These are phyloP conservation scores for Beverwykella pulmonaria DNA, from an alignment of 495 filamentous ascomycete species.

Conservation along the genomic window DNA sequence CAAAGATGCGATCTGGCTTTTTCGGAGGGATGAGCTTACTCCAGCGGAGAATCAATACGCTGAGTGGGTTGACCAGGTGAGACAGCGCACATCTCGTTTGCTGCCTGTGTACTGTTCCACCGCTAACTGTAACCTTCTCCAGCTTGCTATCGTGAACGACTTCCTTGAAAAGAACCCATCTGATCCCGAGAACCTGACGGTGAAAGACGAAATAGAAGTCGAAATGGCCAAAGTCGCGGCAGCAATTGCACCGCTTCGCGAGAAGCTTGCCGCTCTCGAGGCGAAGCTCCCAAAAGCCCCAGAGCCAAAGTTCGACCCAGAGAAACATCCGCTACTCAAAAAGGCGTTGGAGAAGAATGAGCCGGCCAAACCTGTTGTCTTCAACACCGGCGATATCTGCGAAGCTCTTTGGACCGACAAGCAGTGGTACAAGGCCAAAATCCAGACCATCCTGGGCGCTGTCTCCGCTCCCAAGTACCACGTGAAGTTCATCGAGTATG, in stretches of 20 bases:
- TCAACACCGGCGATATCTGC: slow-evolving; percentile 86
- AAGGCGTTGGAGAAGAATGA: slow-evolving; percentile 46
- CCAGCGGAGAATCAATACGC: background rate
- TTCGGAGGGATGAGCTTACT: background rate
- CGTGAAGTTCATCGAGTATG: slow-evolving; percentile 90
- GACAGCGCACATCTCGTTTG: background rate
- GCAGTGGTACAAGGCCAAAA: slow-evolving; percentile 86
- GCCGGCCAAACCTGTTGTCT: slow-evolving; percentile 51
- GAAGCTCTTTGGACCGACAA: slow-evolving; percentile 92
- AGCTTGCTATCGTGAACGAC: background rate
- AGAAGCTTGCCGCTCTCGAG: slow-evolving; percentile 3
- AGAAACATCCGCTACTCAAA: slow-evolving; percentile 52
- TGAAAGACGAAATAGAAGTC: background rate
- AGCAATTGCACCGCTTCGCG: background rate
- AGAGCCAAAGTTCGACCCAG: slow-evolving; percentile 23
- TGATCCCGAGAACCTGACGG: background rate
- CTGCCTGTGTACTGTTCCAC: too few species aligned
- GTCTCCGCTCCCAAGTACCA: slow-evolving; percentile 85
- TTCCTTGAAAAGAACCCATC: background rate
- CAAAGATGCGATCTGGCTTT: background rate
- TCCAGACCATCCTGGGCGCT: slow-evolving; percentile 91
- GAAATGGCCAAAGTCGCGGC: background rate
- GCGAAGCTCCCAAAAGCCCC: background rate
- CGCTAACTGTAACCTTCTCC: background rate
- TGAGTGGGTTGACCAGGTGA: background rate